Evolutionary conservation across 371 early-diverging fungal genomes (phyloP), one percentile per base, ranked within the genome.

Genomic region (Haplosporangium sp.): DNA sequence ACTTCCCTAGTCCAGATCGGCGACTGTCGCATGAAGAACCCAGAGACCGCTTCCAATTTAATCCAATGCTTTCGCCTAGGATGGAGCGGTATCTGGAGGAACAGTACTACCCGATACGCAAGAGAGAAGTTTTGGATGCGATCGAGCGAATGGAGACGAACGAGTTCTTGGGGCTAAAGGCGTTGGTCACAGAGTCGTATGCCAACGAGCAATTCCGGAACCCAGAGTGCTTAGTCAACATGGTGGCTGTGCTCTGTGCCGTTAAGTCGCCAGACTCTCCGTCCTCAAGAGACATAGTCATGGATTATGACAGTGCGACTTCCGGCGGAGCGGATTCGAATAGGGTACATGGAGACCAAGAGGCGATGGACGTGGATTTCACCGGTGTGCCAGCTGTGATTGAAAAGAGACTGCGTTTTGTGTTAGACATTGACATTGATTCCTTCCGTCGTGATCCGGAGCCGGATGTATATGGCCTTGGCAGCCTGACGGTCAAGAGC

Each of bases 131-230:
- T 8, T 37, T 70, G 21, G 67, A 70, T 13, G 56, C 52, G n/a
- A 70, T 76, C 41, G 67, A 71, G 12, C 71, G 60, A 18, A 76
- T 76, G 71, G 67, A 76, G 2, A n/a, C 59, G 4, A 59, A 60
- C 11, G 71, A 71, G 16, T 71, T 67, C 38, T 37, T 70, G 21
- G 59, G 66, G 5, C 48, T 76, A 37, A 70, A 70, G 51, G 38
- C 62, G n/a, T 62, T 59, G 13, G 71, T 70, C 0, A 47, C 71
- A 16, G 51, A 43, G 21, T 18, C 63, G 40, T 67, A 62, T 55
- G 71, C 71, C 18, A 76, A 59, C 48, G 71, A 70, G 42, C 76
- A 76, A 37, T 63, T 62, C 56, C 50, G 76, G 47, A 71, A 70
- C 42, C 76, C 76, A 21, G 70, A 70, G 37, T 70, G 62, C 41